Percentiles rank a stretch among this genome's conserved stretches.
phyloP scores from a whole-genome alignment of 306 rosid genomes.

The Pachyrhizus erosus region DNA sequence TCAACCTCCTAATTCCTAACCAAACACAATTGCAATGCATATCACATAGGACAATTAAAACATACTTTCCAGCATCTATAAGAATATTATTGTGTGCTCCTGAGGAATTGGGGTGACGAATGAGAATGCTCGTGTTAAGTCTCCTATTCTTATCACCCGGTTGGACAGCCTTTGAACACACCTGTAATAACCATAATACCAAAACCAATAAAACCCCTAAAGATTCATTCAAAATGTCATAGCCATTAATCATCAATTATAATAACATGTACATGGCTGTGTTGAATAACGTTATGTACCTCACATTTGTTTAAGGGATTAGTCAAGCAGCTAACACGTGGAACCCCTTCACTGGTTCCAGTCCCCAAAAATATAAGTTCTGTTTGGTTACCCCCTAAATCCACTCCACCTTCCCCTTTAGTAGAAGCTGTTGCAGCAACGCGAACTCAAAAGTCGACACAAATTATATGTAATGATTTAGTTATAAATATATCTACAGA shows the following conservation, averaged over 20 bases:
- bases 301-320: slow-evolving; percentile 74
- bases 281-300: slow-evolving; percentile 45
- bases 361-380: slow-evolving; percentile 85
- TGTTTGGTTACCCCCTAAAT: slow-evolving; percentile 48
- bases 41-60: not conserved
- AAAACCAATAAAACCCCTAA: slow-evolving; percentile 32
- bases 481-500: not conserved
- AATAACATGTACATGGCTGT: not conserved
- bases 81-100: slow-evolving; percentile 77
- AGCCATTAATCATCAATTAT: not conserved
- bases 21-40: not conserved
- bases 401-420: slow-evolving; percentile 42
- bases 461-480: slow-evolving; percentile 33
- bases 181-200: slow-evolving; percentile 50
- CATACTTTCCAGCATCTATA: slow-evolving; percentile 94
- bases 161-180: slow-evolving; percentile 77
- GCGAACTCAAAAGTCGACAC: slow-evolving; percentile 35
- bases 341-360: slow-evolving; percentile 98
- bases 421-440: slow-evolving; percentile 57
- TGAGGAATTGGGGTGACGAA: slow-evolving; percentile 61
- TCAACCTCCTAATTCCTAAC: slow-evolving; percentile 31
- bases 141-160: slow-evolving; percentile 83
- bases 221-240: slow-evolving; percentile 15
- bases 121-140: slow-evolving; percentile 87
- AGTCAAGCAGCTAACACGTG: slow-evolving; percentile 87